These are phyloP conservation scores for Uronychia setigera DNA, from an alignment of 73 alveolate genomes.

Conservation along the genomic window DNA sequence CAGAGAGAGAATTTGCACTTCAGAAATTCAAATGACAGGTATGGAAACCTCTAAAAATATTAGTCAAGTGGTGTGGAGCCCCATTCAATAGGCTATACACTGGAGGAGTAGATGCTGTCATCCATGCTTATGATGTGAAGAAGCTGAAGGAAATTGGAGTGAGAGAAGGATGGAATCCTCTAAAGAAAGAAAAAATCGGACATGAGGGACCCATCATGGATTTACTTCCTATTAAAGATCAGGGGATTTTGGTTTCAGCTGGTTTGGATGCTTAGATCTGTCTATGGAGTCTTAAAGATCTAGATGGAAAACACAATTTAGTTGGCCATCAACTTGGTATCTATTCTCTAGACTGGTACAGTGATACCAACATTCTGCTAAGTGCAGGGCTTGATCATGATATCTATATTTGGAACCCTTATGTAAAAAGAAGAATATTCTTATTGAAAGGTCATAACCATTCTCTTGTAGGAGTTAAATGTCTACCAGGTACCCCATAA, in stretches of 20 bases:
- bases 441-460: constrained; percentile 96
- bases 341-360: constrained; percentile 89
- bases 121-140: constrained; percentile 90
- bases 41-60: no score
- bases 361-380: constrained; percentile 71
- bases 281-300: constrained; percentile 78
- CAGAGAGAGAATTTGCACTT: constrained; percentile 80
- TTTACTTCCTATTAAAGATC: constrained; percentile 78
- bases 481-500: constrained; percentile 90
- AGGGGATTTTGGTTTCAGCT: constrained; percentile 83
- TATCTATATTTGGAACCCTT: constrained; percentile 80
- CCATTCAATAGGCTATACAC: constrained; percentile 71
- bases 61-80: constrained; percentile 80
- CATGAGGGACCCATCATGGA: constrained; percentile 88
- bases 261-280: constrained; percentile 88
- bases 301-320: constrained; percentile 74
- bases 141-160: constrained; percentile 80
- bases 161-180: constrained; percentile 88
- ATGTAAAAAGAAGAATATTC: constrained; percentile 90
- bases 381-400: constrained; percentile 95
- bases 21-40: constrained; percentile 84
- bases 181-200: constrained; percentile 78
- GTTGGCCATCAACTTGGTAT: constrained; percentile 89
- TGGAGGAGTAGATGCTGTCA: constrained; percentile 96
- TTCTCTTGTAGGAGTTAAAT: constrained; percentile 95